phyloP scores from a whole-genome alignment of 1,284 basidiomycete genomes.

The Schizophyllum commune region DNA sequence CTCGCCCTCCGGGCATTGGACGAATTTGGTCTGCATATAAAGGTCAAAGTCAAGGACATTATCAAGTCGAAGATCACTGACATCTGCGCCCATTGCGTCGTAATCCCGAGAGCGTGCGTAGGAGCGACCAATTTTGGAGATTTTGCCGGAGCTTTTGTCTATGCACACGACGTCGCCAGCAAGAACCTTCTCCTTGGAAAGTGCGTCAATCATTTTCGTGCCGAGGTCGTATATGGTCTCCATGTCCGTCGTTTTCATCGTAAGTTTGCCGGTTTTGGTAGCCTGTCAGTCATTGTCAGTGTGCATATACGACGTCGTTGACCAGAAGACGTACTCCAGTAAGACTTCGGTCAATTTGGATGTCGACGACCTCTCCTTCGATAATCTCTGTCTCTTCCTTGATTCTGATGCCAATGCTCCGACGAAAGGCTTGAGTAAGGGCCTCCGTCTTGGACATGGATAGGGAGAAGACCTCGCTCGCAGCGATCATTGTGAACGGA shows the following conservation, averaged over 20 bases:
- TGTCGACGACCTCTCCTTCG: constrained; percentile 97
- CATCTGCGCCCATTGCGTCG: constrained; percentile 97
- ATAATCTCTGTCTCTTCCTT: constrained; percentile 98
- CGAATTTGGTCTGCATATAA: constrained; percentile 79
- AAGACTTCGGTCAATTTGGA: constrained; percentile 94
- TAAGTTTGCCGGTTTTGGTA: constrained; percentile 96
- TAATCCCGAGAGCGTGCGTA: constrained; percentile 97
- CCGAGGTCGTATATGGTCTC: constrained; percentile 99
- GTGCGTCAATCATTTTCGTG: constrained; percentile 97
- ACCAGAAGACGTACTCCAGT: constrained; percentile 69
- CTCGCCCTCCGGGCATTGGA: constrained; percentile 97
- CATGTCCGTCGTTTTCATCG: constrained; percentile 99
- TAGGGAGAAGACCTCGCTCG: constrained; percentile 94
- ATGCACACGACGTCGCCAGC: constrained; percentile 96
- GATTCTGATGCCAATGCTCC: constrained; percentile 94
- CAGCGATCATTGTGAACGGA: constrained; percentile 96
- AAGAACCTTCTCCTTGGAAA: constrained; percentile 95
- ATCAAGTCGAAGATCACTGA: constrained; percentile 33
- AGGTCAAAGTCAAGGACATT: not conserved
- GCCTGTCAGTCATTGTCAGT: constrained; percentile 45
- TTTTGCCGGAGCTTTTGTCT: constrained; percentile 96
- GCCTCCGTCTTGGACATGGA: constrained; percentile 99
- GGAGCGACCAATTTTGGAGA: constrained; percentile 92
- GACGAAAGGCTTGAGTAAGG: constrained; percentile 90
- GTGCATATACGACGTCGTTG: not conserved